Percentiles rank a stretch among this genome's conserved stretches.
phyloP scores from a whole-genome alignment of 2,329 filamentous ascomycete species.

The Setomelanomma holmii region DNA sequence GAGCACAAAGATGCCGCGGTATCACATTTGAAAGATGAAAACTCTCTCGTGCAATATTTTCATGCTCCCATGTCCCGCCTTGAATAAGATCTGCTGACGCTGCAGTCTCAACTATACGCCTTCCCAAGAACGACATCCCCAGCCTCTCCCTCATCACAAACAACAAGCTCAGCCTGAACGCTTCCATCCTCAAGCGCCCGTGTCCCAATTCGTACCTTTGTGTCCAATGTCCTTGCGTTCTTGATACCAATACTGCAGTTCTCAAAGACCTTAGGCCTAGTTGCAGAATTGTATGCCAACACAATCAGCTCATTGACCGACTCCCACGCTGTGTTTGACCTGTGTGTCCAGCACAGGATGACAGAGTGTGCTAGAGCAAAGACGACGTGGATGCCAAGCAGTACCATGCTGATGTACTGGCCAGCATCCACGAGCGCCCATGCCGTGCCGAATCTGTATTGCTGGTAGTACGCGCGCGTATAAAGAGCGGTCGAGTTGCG shows the following conservation, averaged over 20 bases:
- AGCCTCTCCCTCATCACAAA: background rate
- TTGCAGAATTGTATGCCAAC: constrained; percentile 7
- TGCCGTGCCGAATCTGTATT: constrained; percentile 5
- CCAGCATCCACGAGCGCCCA: background rate
- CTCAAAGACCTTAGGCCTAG: background rate
- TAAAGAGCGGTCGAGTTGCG: background rate
- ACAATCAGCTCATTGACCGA: constrained; percentile 2
- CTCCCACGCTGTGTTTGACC: constrained; percentile 3
- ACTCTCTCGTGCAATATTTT: too few species aligned
- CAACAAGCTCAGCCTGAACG: constrained; percentile 5
- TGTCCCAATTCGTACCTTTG: background rate
- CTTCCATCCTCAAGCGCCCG: background rate
- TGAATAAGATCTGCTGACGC: too few species aligned
- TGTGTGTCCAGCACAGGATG: background rate
- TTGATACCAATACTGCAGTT: constrained; percentile 7
- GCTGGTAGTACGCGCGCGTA: background rate
- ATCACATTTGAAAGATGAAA: too few species aligned
- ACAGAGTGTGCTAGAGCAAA: constrained; percentile 1
- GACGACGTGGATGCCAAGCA: constrained; percentile 1
- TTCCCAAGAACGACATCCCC: background rate
- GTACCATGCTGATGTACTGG: background rate
- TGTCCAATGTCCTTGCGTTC: background rate
- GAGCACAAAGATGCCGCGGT: too few species aligned
- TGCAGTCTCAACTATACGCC: constrained; percentile 1
- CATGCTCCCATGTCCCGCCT: too few species aligned